Conservation (phyloP, 352 stramenopile species). For the Pythium utonaiense region DNA sequence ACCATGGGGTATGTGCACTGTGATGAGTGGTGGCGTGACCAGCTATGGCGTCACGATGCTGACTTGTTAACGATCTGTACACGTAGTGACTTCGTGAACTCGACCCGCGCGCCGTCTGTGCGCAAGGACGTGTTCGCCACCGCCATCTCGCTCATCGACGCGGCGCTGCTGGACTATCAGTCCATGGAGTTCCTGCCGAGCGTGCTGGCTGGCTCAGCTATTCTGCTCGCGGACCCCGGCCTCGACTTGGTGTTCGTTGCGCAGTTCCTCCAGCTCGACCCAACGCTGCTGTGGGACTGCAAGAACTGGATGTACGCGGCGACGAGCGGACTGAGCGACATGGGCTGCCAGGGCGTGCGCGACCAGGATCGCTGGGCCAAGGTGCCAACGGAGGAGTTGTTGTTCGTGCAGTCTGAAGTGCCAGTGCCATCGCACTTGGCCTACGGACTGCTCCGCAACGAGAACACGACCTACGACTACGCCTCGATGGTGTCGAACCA, state of each 20-base stretch:
- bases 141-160: conserved; percentile 66
- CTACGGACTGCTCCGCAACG: conserved; percentile 47
- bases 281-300: conserved; percentile 76
- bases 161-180: conserved; percentile 73
- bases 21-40: not conserved
- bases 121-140: conserved; percentile 74
- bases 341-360: conserved; percentile 38
- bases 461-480: conserved; percentile 48
- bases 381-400: conserved; percentile 57
- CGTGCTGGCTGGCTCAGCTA: conserved; percentile 62
- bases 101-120: conserved; percentile 47
- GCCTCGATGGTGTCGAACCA: conserved; percentile 10
- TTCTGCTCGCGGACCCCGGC: conserved; percentile 62
- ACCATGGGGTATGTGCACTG: conserved; percentile 50
- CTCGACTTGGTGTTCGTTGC: conserved; percentile 79
- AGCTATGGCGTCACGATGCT: conserved; percentile 4
- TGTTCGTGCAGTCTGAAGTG: conserved; percentile 71
- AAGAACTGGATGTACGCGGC: conserved; percentile 72
- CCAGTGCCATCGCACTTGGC: conserved; percentile 59
- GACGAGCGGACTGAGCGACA: conserved; percentile 51
- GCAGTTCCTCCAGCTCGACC: conserved; percentile 76
- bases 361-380: conserved; percentile 67
- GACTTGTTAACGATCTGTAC: not conserved
- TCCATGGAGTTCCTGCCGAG: conserved; percentile 74
- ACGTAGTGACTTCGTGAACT: conserved; percentile 60